Evolutionary conservation across 1,139 yeast genomes (phyloP).

Genomic region (Tardiomyces depauwii): DNA sequence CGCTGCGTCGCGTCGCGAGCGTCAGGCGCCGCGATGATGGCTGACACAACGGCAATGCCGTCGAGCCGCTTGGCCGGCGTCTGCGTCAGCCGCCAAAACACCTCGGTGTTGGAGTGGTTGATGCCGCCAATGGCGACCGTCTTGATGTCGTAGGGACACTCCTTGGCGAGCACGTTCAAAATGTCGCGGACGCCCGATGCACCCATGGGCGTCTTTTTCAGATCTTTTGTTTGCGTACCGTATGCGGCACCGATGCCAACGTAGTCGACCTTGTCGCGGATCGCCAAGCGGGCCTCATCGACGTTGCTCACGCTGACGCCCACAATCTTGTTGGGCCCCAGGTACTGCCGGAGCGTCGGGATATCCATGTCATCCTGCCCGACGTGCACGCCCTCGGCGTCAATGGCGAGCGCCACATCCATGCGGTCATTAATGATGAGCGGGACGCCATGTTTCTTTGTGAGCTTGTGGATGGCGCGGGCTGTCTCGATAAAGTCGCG

Average conservation of each 20-base stretch:
- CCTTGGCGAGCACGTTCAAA: slow-evolving; percentile 28
- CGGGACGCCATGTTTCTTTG: slow-evolving; percentile 53
- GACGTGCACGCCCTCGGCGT: slow-evolving; percentile 87
- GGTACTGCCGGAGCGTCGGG: slow-evolving; percentile 41
- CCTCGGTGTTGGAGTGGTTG: slow-evolving; percentile 49
- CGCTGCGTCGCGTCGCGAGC: slow-evolving; percentile 45
- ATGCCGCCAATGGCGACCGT: slow-evolving; percentile 86
- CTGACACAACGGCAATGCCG: slow-evolving; percentile 82
- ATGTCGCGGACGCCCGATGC: not conserved
- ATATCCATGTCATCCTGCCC: slow-evolving; percentile 88
- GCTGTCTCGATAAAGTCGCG: slow-evolving; percentile 59
- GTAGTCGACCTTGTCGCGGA: slow-evolving; percentile 46
- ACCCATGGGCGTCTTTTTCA: slow-evolving; percentile 17
- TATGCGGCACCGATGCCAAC: slow-evolving; percentile 78
- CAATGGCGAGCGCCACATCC: slow-evolving; percentile 83
- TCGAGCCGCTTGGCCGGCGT: slow-evolving; percentile 41
- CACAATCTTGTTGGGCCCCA: slow-evolving; percentile 65
- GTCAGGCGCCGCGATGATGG: slow-evolving; percentile 60
- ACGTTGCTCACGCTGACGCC: slow-evolving; percentile 66
- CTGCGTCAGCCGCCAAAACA: slow-evolving; percentile 42
- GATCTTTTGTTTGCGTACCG: slow-evolving; percentile 59
- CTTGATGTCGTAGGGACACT: slow-evolving; percentile 27
- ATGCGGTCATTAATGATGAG: slow-evolving; percentile 78
- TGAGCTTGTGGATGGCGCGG: slow-evolving; percentile 44
- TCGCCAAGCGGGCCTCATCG: slow-evolving; percentile 39